Conservation (phyloP, 169 alveolate species). For the Cryptosporidium andersoni region DNA sequence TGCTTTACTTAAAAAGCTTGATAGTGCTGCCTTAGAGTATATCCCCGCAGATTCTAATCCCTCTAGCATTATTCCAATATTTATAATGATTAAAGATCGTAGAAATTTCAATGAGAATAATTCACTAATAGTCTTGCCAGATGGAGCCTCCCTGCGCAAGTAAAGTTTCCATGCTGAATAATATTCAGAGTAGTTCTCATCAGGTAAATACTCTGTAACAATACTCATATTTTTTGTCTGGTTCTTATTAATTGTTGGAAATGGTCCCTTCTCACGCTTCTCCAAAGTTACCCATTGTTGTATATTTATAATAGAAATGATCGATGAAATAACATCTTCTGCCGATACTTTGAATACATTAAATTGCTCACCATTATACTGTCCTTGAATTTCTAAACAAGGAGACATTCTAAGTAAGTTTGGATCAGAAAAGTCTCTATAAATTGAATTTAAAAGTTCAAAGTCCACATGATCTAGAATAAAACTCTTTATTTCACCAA, state of each 20-base stretch:
- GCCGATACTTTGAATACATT: conserved; percentile 40
- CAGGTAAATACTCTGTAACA: conserved; percentile 43
- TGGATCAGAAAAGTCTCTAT: conserved; percentile 56
- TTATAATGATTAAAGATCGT: conserved; percentile 28
- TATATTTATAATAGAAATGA: conserved; percentile 55
- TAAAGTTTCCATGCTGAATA: conserved; percentile 40
- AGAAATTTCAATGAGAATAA: conserved; percentile 35
- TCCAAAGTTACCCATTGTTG: conserved; percentile 60
- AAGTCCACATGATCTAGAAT: conserved; percentile 18
- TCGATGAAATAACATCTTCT: conserved; percentile 42
- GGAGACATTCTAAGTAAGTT: neutral
- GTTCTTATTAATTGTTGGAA: conserved; percentile 53
- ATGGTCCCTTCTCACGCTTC: conserved; percentile 66
- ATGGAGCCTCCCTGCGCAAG: conserved; percentile 50
- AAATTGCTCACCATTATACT: neutral
- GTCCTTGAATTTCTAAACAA: neutral
- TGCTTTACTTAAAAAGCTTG: conserved; percentile 52
- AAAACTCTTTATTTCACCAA: conserved; percentile 30
- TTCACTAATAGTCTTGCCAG: conserved; percentile 54
- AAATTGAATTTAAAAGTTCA: conserved; percentile 20
- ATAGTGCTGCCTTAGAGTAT: conserved; percentile 47
- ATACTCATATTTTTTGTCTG: conserved; percentile 27
- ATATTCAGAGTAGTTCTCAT: conserved; percentile 35
- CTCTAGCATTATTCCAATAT: conserved; percentile 44
- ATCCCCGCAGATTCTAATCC: conserved; percentile 59